Evolutionary conservation across 192 early-diverging fungal species (phyloP).

Genomic region (Paraglomus brasilianum): DNA sequence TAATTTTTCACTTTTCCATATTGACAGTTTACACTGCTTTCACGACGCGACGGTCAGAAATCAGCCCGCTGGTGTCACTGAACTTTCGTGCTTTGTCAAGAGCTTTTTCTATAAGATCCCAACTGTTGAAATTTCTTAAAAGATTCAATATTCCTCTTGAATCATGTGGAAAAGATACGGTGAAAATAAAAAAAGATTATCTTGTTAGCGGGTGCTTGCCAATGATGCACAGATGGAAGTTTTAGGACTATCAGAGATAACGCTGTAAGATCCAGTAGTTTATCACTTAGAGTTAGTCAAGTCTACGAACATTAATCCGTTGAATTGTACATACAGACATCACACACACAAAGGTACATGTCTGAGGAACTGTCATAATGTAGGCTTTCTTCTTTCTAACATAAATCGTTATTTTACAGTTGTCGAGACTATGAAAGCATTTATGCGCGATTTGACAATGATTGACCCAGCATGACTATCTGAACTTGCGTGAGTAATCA

Average conservation of each 20-base stretch:
- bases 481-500: slow-evolving; percentile 68
- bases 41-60: slow-evolving; percentile 45
- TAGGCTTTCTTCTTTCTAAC: neutral
- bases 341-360: slow-evolving; percentile 71
- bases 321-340: slow-evolving; percentile 20
- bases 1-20: neutral
- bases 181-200: slow-evolving; percentile 63
- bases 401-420: slow-evolving; percentile 41
- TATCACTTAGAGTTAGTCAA: neutral
- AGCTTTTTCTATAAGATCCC: slow-evolving; percentile 83
- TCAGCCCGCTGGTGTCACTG: slow-evolving; percentile 83
- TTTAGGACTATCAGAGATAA: slow-evolving; percentile 66
- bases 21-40: slow-evolving; percentile 83
- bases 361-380: neutral
- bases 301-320: neutral
- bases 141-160: slow-evolving; percentile 29
- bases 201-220: slow-evolving; percentile 68
- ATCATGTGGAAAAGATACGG: slow-evolving; percentile 29
- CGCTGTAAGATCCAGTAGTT: slow-evolving; percentile 40
- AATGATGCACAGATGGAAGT: slow-evolving; percentile 63
- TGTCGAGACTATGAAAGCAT: slow-evolving; percentile 92
- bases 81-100: slow-evolving; percentile 78
- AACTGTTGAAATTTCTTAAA: slow-evolving; percentile 73
- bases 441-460: slow-evolving; percentile 92
- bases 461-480: slow-evolving; percentile 94